These are phyloP conservation scores for Bretschneidera sinensis DNA, from an alignment of 345 rosid species.

Conservation along the genomic window DNA sequence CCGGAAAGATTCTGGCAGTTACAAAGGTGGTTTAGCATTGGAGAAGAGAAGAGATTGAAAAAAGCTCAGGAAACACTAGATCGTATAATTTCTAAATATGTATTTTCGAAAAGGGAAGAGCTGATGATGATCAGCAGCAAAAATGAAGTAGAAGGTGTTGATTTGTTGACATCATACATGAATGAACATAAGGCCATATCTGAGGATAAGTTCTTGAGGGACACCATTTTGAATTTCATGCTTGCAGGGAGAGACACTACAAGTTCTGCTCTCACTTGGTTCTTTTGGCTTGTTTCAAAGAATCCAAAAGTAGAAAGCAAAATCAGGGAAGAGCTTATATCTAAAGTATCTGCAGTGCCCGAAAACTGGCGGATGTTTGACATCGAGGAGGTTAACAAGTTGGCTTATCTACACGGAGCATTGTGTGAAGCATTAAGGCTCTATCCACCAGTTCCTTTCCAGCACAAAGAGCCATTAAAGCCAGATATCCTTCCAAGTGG, in stretches of 20 bases:
- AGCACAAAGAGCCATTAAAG: conserved; percentile 26
- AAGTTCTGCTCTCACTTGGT: conserved; percentile 40
- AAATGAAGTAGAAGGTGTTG: conserved; percentile 16
- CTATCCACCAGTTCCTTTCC: conserved; percentile 32
- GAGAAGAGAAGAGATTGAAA: conserved; percentile 37
- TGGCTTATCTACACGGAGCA: conserved; percentile 26
- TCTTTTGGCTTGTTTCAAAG: conserved; percentile 42
- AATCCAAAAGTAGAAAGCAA: conserved; percentile 26
- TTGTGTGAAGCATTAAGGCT: conserved; percentile 29
- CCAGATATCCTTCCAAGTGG: conserved; percentile 28
- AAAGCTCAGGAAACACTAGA: conserved; percentile 18
- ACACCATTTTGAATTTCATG: conserved; percentile 44
- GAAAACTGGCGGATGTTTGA: conserved; percentile 5
- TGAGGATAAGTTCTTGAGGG: conserved; percentile 46
- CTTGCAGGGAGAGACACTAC: conserved; percentile 53
- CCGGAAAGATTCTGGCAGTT: conserved; percentile 35
- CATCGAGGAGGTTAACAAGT: conserved; percentile 18
- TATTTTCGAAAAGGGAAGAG: conserved; percentile 31
- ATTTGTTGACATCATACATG: conserved; percentile 39
- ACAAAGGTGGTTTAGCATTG: conserved; percentile 26
- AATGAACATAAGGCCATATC: conserved; percentile 15
- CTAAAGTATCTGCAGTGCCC: conserved; percentile 3
- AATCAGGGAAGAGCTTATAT: conserved; percentile 42
- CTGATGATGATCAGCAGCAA: not conserved
- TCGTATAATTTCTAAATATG: conserved; percentile 18